Base-by-base conservation (phyloP, 2,329 filamentous ascomycete species). In the Nigrospora osmanthi region DNA sequence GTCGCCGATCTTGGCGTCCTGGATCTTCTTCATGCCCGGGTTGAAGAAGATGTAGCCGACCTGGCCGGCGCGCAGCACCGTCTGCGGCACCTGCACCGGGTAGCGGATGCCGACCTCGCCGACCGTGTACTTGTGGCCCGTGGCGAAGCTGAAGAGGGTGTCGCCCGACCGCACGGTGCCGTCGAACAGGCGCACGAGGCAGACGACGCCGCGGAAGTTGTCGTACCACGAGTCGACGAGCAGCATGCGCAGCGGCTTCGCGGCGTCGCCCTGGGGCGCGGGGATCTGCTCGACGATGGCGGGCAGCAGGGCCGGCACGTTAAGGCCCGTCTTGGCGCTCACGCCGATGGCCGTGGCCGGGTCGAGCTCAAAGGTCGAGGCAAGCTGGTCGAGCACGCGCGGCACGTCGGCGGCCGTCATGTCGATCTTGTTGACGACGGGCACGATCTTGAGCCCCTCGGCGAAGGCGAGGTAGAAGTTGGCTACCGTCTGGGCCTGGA, bases 161-260 rank as follows among this genome's bases (percentile, higher is more conserved):
- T 97, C 89, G 5, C 93, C 93, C 0, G 90, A 81, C 47, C 76
- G 80, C 50, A 98, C 75, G 42, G 80, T 78, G 11, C 93, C 93
- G 52, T 97, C 89, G 56, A 98, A 98, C 15, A 98, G 73, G 11
- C 93, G 77, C 12, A 98, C 89, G 7, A 98, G 75, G 42, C 96
- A 75, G 43, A 97, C 85, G 33, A 98, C 93, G 12, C 93, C 93
- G 53, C 89, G 86, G 65, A 96, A 98, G 49, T 85, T 90, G 59
- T 95, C 90, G 62, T 98, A 98, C 93, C 93, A 98, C 17, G 90
- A 96, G 66, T 98, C 93, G 28, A 98, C 89, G 13, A 98, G 80
- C 40, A 98, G 72, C 67, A 97, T 77, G 47, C 87, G 83, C 46
- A 96, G 66, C 2, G 89, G 88, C 55, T 83, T 86, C 14, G 67